Evolutionary conservation across 139 green algal species (phyloP), one percentile per base, ranked within the genome.

Genomic region (Closterium sp.): DNA sequence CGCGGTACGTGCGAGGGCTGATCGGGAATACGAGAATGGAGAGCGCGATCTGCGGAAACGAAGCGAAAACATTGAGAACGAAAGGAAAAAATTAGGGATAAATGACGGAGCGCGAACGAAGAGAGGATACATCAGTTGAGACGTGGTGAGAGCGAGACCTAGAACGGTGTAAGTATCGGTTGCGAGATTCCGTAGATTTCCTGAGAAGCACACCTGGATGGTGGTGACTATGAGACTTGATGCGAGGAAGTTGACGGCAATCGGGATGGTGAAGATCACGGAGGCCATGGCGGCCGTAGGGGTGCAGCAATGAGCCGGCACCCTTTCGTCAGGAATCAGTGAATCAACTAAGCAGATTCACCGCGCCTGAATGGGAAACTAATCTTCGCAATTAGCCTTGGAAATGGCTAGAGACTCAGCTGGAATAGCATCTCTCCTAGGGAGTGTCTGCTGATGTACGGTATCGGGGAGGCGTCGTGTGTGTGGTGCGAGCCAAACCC

Each of bases 21-120:
- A 93, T 89, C 6, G 91, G 91, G 21, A 87, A 85, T 42, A 93
- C 88, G 31, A 93, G 6, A 45, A 93, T 70, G 45, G 93, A n/a
- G 24, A 29, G 19, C 9, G 89, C 17, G 31, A 93, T 31, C 91
- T 93, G 91, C 91, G 21, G 29, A 24, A 34, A 24, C 17, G 86
- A n/a, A n/a, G n/a, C n/a, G n/a, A n/a, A n/a, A n/a, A n/a, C n/a
- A n/a, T n/a, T n/a, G n/a, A n/a, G n/a, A n/a, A n/a, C n/a, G n/a
- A n/a, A n/a, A n/a, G 62, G 17, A 2, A 13, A 13, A 2, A 27
- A 79, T 9, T 79, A 79, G 62, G 62, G 7, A 50, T 50, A 50
- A 50, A 50, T 7, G 38, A 79, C 62, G 17, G 19, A 79, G 5
- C 17, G 17, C 62, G 62, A 24, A 79, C 17, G 13, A 27, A 79